Evolutionary conservation across 1,139 yeast species (phyloP).

Genomic region (Wickerhamomyces sp.): DNA sequence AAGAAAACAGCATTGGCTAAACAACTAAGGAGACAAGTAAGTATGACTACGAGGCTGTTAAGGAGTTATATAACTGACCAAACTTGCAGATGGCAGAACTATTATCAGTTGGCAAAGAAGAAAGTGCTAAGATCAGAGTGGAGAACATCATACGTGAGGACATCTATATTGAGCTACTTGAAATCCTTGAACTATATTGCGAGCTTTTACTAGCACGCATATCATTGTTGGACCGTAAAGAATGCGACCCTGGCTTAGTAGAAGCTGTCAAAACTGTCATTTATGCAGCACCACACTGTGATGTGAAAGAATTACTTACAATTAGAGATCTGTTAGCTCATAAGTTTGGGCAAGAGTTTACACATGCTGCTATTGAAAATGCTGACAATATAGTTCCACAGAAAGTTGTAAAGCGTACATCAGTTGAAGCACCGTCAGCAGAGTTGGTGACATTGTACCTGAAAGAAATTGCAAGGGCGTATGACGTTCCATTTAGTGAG

Average conservation of each 20-base stretch:
- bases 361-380: conserved; percentile 59
- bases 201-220: conserved; percentile 78
- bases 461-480: conserved; percentile 77
- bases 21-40: conserved; percentile 62
- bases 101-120: conserved; percentile 66
- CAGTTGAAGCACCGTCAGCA: conserved; percentile 62
- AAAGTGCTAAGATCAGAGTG: conserved; percentile 79
- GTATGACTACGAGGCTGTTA: too few relatives aligned
- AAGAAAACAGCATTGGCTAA: conserved; percentile 79
- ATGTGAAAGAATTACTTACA: conserved; percentile 63
- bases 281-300: conserved; percentile 68
- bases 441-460: conserved; percentile 67
- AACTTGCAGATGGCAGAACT: conserved; percentile 58
- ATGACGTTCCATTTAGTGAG: conserved; percentile 69
- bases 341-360: conserved; percentile 64
- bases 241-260: conserved; percentile 58
- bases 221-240: conserved; percentile 42
- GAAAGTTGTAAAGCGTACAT: conserved; percentile 59
- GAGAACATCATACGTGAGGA: conserved; percentile 87
- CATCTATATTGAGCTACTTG: conserved; percentile 75
- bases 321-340: conserved; percentile 59
- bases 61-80: too few relatives aligned
- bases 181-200: conserved; percentile 76
- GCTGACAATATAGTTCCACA: conserved; percentile 54
- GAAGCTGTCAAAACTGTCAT: conserved; percentile 75